Percentiles rank a stretch among this genome's conserved stretches.
Conservation (phyloP, 2,329 filamentous ascomycete genomes). For the Raffaelea arxii region DNA sequence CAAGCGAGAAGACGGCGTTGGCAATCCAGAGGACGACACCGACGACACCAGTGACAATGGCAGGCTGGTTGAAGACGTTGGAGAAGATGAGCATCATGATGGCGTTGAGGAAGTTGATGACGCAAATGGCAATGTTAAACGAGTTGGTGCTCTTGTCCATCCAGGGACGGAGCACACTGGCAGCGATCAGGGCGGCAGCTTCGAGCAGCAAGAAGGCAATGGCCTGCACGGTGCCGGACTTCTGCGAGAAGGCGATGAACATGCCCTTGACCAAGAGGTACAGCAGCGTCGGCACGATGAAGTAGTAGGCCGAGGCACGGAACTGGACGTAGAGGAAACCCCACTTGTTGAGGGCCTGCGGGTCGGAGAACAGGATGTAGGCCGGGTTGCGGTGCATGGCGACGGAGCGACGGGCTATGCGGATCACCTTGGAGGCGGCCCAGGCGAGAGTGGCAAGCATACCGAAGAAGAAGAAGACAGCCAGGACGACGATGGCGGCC, state of each 20-base stretch:
- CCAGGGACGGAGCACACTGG: conserved; percentile 72
- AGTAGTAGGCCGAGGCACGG: conserved; percentile 81
- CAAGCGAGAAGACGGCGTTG: conserved; percentile 68
- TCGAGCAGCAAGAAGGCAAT: conserved; percentile 71
- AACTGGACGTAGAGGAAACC: conserved; percentile 87
- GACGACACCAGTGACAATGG: conserved; percentile 70
- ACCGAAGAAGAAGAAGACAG: conserved; percentile 70
- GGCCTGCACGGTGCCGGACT: conserved; percentile 57
- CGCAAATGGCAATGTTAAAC: conserved; percentile 78
- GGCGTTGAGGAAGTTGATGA: conserved; percentile 72
- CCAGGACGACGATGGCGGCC: conserved; percentile 66
- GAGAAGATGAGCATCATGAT: conserved; percentile 77
- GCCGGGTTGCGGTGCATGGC: conserved; percentile 83
- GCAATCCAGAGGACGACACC: conserved; percentile 75
- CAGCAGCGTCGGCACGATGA: conserved; percentile 62
- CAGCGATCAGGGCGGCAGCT: conserved; percentile 57
- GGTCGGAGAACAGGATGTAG: conserved; percentile 84
- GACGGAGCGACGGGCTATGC: conserved; percentile 70
- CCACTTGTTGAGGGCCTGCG: conserved; percentile 80
- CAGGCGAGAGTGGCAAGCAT: conserved; percentile 64
- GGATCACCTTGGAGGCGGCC: conserved; percentile 74
- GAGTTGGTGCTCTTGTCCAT: conserved; percentile 93
- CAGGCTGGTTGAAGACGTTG: conserved; percentile 68
- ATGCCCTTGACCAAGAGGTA: conserved; percentile 72
- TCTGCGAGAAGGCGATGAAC: conserved; percentile 70